These are phyloP conservation scores for Dendrocalamus sinicus DNA, from an alignment of 176 grass and related monocot genomes.

Conservation along the genomic window DNA sequence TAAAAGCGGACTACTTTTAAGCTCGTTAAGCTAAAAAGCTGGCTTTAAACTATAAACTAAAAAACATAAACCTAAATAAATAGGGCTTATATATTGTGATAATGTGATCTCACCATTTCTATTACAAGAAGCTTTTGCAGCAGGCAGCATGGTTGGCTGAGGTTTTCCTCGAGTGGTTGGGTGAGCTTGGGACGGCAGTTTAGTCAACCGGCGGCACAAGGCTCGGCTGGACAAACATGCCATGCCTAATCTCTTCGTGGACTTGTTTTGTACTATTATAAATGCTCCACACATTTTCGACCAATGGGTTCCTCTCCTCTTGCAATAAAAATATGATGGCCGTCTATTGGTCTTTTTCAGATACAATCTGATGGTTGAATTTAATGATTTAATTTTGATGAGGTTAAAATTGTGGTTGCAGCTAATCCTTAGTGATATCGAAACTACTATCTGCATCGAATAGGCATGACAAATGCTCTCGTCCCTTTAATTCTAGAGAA, in stretches of 20 bases:
- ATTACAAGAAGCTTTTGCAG: neutral
- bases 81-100: no score
- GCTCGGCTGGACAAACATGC: neutral
- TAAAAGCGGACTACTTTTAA: no score
- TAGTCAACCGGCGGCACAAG: constrained; percentile 1
- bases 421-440: no score
- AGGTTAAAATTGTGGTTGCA: no score
- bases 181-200: neutral
- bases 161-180: neutral
- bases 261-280: constrained; percentile 6
- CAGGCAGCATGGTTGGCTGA: neutral
- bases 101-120: neutral
- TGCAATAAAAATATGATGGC: neutral
- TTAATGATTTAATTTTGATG: no score
- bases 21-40: no score
- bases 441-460: no score
- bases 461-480: neutral
- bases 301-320: neutral
- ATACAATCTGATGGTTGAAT: no score
- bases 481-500: neutral
- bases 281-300: constrained; percentile 26
- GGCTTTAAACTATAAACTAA: no score
- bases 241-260: neutral
- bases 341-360: neutral
- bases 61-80: no score